Conservation (phyloP, 768 basidiomycete genomes). For the Cubamyces sp. region DNA sequence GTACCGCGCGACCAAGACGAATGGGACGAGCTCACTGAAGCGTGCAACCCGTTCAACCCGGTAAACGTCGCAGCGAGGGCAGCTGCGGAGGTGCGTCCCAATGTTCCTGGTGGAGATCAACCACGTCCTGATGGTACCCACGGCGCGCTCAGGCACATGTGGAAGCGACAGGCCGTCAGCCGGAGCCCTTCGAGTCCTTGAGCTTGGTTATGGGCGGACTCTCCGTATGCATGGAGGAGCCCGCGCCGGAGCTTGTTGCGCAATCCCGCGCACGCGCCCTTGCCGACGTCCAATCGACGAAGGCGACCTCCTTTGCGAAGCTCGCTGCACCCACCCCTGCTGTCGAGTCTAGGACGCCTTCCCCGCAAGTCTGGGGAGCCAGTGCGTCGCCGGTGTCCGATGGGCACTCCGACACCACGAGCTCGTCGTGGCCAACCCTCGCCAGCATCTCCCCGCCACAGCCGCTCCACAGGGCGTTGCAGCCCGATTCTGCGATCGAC, state of each 20-base stretch:
- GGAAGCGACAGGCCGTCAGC: background rate
- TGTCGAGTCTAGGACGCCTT: background rate
- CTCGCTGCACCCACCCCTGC: too few species aligned
- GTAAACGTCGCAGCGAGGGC: background rate
- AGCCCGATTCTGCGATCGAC: too few species aligned
- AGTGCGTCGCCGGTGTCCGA: background rate
- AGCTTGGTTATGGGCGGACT: background rate
- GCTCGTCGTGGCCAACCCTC: background rate
- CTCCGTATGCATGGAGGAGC: background rate
- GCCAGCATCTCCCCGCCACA: background rate
- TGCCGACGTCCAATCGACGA: too few species aligned
- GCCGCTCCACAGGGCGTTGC: too few species aligned
- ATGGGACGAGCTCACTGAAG: background rate
- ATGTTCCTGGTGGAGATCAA: background rate
- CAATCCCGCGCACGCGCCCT: too few species aligned
- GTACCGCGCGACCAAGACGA: background rate
- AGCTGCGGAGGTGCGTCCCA: constrained; percentile 1
- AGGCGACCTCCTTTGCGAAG: too few species aligned
- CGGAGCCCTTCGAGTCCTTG: background rate
- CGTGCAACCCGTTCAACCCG: constrained; percentile 5
- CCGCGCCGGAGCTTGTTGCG: too few species aligned
- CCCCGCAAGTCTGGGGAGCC: background rate
- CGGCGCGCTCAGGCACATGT: background rate
- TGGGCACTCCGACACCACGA: background rate
- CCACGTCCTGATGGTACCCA: too few species aligned